Evolutionary conservation across 2,329 filamentous ascomycete genomes (phyloP), one percentile per base, ranked within the genome.

Genomic region (Coniochaeta prunicola): DNA sequence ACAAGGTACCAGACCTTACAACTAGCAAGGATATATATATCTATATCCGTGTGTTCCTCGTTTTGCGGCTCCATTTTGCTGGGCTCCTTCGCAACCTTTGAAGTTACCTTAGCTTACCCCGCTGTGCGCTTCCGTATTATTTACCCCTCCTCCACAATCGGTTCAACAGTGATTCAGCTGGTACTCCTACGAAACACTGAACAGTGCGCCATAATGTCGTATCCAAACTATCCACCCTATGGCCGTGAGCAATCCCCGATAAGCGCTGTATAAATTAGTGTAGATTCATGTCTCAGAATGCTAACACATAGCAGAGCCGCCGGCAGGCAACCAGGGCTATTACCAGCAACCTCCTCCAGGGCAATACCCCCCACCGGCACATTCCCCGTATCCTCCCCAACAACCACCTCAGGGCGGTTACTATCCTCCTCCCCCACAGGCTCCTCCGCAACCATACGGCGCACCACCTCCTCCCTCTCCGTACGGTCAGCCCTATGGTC

Each of bases 261-360:
- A 28, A n/a, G 10, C 45, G 45, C 13, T 30, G 8, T 12, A 45
- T 6, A 24, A 15, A 13, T n/a, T 9, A 8, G 10, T 19, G 24
- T 45, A 13, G 4, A 2, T 21, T 21, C 19, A 45, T 45, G 40
- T 45, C 10, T 34, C 19, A 45, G 24, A 13, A 1, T 9, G 30
- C 48, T 53, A 33, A 53, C 48, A n/a, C 13, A 12, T 13, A 9
- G 8, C 59, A 61, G 64, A 67, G 17, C 64, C 68, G 10, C 67
- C 69, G 55, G 68, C 67, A 28, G 65, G 61, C 26, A 66, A 66
- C 50, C 64, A 67, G 53, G 64, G 65, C 36, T 69, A 71, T 57
- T 67, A 65, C 58, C 70, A 66, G 40, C 68, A 66, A 40, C 56
- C 58, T 17, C 64, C 65, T 30, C 63, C 64, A 42, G 54, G 54